phyloP scores from a whole-genome alignment of 495 filamentous ascomycete genomes.

The Hypomontagnella submonticulosa region DNA sequence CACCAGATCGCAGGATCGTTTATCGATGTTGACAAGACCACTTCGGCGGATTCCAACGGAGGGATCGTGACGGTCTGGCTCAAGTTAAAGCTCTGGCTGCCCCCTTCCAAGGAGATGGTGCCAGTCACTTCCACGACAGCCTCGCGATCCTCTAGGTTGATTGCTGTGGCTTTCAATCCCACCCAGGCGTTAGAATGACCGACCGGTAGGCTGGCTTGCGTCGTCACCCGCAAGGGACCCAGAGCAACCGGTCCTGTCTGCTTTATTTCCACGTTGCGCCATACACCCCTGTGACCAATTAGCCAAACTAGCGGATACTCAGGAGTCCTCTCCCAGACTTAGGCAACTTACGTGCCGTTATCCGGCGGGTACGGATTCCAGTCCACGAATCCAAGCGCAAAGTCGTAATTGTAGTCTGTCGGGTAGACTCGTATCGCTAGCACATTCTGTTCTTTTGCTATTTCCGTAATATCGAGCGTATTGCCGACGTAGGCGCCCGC shows the following conservation, averaged over 20 bases:
- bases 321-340: conserved; percentile 46
- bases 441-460: conserved; percentile 57
- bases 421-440: conserved; percentile 66
- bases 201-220: conserved; percentile 51
- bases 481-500: conserved; percentile 68
- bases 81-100: conserved; percentile 40
- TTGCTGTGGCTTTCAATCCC: conserved; percentile 58
- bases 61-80: conserved; percentile 51
- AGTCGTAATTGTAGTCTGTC: conserved; percentile 68
- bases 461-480: conserved; percentile 63
- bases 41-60: conserved; percentile 50
- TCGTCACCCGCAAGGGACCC: conserved; percentile 61
- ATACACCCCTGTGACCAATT: conserved; percentile 62
- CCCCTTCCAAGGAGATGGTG: conserved; percentile 46
- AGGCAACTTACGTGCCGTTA: conserved; percentile 55
- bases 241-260: conserved; percentile 66
- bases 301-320: too few relatives aligned
- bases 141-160: conserved; percentile 58
- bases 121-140: conserved; percentile 55
- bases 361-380: conserved; percentile 74
- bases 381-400: conserved; percentile 70
- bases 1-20: conserved; percentile 59
- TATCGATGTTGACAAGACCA: conserved; percentile 52
- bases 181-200: conserved; percentile 52
- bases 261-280: conserved; percentile 69